Evolutionary conservation across 208 protist species (phyloP).

Genomic region (Herpetomonas tarakana): DNA sequence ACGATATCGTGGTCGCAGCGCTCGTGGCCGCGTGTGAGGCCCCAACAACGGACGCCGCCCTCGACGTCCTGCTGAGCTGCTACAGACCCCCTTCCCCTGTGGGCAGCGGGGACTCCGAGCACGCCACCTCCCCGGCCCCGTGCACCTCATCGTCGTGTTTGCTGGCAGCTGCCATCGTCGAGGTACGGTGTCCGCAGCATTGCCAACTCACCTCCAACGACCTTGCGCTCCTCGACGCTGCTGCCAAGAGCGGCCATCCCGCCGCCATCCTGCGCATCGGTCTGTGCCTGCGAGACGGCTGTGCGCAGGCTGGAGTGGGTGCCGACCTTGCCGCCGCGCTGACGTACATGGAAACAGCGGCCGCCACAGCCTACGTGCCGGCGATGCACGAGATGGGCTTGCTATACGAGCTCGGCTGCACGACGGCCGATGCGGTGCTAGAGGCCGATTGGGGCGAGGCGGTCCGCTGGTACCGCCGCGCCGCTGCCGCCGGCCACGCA

Average conservation of each 20-base stretch:
- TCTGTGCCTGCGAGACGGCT: constrained; percentile 57
- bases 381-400: constrained; percentile 81
- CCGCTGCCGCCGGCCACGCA: constrained; percentile 48
- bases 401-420: constrained; percentile 57
- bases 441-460: constrained; percentile 78
- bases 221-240: constrained; percentile 46
- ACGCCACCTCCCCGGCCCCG: no score
- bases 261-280: constrained; percentile 73
- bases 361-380: constrained; percentile 53
- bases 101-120: no score
- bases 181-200: not conserved
- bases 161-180: not conserved
- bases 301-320: constrained; percentile 20
- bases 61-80: not conserved
- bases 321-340: constrained; percentile 38
- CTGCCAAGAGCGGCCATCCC: constrained; percentile 35
- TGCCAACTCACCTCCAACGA: constrained; percentile 7
- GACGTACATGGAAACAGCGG: constrained; percentile 63
- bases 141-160: not conserved
- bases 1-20: not conserved
- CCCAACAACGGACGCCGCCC: not conserved
- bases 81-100: no score
- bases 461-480: constrained; percentile 52
- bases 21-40: constrained; percentile 1
- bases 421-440: constrained; percentile 1